phyloP scores from a whole-genome alignment of 129 eudicot genomes.

The Helianthus tuberosus region DNA sequence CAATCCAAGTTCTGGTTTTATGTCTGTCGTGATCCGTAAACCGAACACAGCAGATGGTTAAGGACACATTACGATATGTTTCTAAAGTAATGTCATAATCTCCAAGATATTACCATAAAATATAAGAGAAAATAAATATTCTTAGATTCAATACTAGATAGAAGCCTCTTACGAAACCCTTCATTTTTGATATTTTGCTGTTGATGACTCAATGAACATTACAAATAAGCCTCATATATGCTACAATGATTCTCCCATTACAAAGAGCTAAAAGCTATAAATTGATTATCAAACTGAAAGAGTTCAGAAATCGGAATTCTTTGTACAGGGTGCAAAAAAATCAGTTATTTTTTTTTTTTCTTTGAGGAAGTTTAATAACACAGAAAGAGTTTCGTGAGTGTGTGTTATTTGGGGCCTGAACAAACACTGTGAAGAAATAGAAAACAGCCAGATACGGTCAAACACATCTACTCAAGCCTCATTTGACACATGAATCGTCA shows the following conservation, averaged over 20 bases:
- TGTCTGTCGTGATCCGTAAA: not conserved
- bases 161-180: not conserved
- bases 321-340: not conserved
- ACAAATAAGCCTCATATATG: too few relatives aligned
- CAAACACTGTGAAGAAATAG: not conserved
- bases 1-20: not conserved
- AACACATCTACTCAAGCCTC: not conserved
- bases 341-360: too few relatives aligned
- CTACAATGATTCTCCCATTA: not conserved
- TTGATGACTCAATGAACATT: too few relatives aligned
- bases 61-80: not conserved
- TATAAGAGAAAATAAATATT: not conserved
- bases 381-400: too few relatives aligned
- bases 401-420: too few relatives aligned
- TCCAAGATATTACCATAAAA: not conserved
- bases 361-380: too few relatives aligned
- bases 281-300: not conserved
- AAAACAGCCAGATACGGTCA: too few relatives aligned
- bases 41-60: not conserved
- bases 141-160: not conserved
- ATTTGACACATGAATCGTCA: not conserved
- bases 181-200: too few relatives aligned
- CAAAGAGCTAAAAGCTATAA: not conserved
- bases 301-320: not conserved
- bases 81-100: conserved; percentile 4